phyloP scores from a whole-genome alignment of 208 protist species.

The Acanthamoeba healyi region DNA sequence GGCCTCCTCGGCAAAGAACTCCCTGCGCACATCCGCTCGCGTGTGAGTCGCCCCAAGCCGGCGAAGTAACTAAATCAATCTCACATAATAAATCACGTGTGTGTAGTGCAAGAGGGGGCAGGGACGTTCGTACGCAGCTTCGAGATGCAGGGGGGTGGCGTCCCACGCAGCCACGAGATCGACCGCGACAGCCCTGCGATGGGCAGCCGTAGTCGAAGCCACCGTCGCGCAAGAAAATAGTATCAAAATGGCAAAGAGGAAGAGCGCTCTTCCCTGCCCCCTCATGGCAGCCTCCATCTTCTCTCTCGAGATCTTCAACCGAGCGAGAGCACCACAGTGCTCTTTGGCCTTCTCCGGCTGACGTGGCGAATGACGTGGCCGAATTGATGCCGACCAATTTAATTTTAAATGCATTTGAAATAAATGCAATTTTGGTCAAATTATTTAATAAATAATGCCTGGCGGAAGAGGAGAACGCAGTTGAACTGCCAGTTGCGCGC shows the following conservation, averaged over 20 bases:
- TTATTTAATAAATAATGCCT: too few species aligned
- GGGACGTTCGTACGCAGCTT: constrained; percentile 52
- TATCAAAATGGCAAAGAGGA: not conserved
- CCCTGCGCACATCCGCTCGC: not conserved
- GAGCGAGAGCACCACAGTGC: too few species aligned
- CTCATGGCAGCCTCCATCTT: not conserved
- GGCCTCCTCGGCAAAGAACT: constrained; percentile 42
- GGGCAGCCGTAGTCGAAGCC: not conserved
- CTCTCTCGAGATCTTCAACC: not conserved
- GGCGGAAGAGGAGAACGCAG: too few species aligned
- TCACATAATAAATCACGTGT: not conserved
- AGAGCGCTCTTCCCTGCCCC: not conserved
- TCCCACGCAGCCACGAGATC: not conserved
- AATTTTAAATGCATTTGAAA: not conserved
- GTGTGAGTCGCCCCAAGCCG: too few species aligned
- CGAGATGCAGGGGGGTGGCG: constrained; percentile 44
- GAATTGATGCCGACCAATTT: not conserved
- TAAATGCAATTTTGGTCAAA: not conserved
- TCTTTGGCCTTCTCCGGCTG: not conserved
- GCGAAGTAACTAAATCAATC: not conserved
- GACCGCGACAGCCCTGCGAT: not conserved
- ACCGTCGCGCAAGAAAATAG: not conserved
- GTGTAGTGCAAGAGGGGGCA: too few species aligned
- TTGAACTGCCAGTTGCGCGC: too few species aligned
- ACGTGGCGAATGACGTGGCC: not conserved